Percentiles rank a stretch among this genome's conserved stretches.
phyloP scores from a whole-genome alignment of 306 rosid species.

The Quercus berberidifolia region DNA sequence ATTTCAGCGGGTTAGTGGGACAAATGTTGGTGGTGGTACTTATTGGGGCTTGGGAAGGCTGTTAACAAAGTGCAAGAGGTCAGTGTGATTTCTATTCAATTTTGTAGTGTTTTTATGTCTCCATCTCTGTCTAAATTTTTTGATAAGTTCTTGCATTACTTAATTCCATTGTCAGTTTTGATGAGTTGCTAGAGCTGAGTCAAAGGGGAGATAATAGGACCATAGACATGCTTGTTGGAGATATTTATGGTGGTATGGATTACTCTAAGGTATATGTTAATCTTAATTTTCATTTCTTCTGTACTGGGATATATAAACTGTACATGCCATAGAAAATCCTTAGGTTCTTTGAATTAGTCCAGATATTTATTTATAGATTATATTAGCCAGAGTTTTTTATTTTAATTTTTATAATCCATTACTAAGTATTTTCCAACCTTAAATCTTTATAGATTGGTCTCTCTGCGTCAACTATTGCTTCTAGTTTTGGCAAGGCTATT shows the following conservation, averaged over 20 bases:
- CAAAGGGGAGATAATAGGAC: conserved; percentile 90
- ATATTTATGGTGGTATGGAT: conserved; percentile 98
- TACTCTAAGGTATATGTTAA: conserved; percentile 68
- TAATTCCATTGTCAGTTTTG: conserved; percentile 67
- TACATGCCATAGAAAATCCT: neutral
- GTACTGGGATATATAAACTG: neutral
- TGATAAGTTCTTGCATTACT: conserved; percentile 17
- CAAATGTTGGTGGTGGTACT: conserved; percentile 99
- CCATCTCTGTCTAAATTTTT: conserved; percentile 12
- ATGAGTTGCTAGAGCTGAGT: conserved; percentile 95
- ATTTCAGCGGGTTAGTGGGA: conserved; percentile 94
- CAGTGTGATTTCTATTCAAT: conserved; percentile 8
- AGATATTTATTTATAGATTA: neutral
- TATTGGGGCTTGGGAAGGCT: conserved; percentile 98
- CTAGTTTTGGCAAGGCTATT: conserved; percentile 96
- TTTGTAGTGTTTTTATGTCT: conserved; percentile 5
- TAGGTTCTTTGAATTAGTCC: neutral
- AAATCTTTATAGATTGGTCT: conserved; percentile 75
- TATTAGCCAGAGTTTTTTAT: conserved; percentile 10
- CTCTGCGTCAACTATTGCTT: conserved; percentile 94
- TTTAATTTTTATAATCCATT: conserved; percentile 9
- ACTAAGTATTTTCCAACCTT: conserved; percentile 25
- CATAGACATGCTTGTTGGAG: conserved; percentile 99
- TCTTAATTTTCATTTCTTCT: conserved; percentile 14
- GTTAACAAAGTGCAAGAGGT: conserved; percentile 97